Percentiles rank a stretch among this genome's conserved stretches.
Conservation (phyloP, 2,329 filamentous ascomycete genomes). For the Ascochyta viciae-villosae region DNA sequence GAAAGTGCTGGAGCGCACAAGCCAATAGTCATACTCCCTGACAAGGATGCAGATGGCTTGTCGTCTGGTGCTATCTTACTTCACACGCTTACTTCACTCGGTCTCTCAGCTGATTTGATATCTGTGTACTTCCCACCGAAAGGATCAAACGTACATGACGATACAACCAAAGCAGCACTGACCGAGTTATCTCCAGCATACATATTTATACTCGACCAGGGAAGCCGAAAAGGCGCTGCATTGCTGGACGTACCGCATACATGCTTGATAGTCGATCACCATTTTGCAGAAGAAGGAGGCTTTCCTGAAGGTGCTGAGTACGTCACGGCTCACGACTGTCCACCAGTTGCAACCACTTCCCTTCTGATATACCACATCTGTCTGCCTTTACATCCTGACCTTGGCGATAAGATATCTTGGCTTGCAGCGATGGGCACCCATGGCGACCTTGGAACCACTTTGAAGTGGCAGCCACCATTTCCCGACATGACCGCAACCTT, state of each 20-base stretch:
- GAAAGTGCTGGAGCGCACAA: constrained; percentile 59
- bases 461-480: constrained; percentile 72
- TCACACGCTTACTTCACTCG: constrained; percentile 65
- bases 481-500: constrained; percentile 69
- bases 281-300: constrained; percentile 62
- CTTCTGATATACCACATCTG: constrained; percentile 71
- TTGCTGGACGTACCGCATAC: constrained; percentile 60
- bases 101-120: constrained; percentile 61
- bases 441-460: constrained; percentile 68
- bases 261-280: constrained; percentile 70
- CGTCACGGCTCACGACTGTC: constrained; percentile 68
- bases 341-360: constrained; percentile 70
- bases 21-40: constrained; percentile 67
- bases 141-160: constrained; percentile 64
- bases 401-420: constrained; percentile 63
- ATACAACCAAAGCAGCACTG: constrained; percentile 61
- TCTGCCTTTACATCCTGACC: constrained; percentile 59
- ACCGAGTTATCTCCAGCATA: constrained; percentile 59
- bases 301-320: constrained; percentile 64
- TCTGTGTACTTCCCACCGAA: constrained; percentile 66
- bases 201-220: constrained; percentile 71
- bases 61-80: constrained; percentile 69
- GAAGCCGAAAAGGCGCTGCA: constrained; percentile 62
- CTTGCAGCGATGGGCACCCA: constrained; percentile 70
- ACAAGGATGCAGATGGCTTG: constrained; percentile 74